Evolutionary conservation across 129 eudicot species (phyloP), one percentile per base, ranked within the genome.

Genomic region (Gnaphalium uliginosum): DNA sequence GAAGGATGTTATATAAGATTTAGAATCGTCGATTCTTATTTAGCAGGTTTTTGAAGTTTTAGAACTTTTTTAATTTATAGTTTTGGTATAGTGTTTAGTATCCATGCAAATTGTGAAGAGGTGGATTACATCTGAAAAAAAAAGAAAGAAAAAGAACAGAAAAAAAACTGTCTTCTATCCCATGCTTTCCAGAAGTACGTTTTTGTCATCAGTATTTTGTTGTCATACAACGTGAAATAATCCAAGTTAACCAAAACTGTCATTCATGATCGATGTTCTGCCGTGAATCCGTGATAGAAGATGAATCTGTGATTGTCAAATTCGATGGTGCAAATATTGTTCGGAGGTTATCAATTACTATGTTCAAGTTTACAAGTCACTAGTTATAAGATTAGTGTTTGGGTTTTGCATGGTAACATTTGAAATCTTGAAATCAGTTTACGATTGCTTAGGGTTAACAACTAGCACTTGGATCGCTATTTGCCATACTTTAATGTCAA

Each of bases 11-110:
- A 65, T 39, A 17, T 68, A 37, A 33, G 74, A 24, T 51, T 66
- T 56, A 63, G 39, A 66, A 65, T 21, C 29, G 21, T 3, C 56
- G 43, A 33, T 67, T 76, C 11, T 68, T 68, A 24, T 23, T 66
- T 76, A 54, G 39, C 43, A 51, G 41, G 57, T 53, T 76, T 25
- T 11, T 66, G 17, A 22, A 32, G 67, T 21, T 67, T 67, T 54
- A 14, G 6, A 56, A n/a, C 27, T 3, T 51, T 22, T 9, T 5
- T 4, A n/a, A 53, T 54, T 27, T 51, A 2, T 71, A 0, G 19
- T 53, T 71, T 54, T 29, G 25, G 54, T 33, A 32, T 71, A 9
- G 11, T 11, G 11, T 25, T 53, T 29, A 30, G 66, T 53, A 71
- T 30, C 32, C 53, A 29, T 71, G 14, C 24, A 46, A 46, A 3